Percentiles rank a stretch among this genome's conserved stretches.
These are phyloP conservation scores for Cetraspora pellucida DNA, from an alignment of 192 early-diverging fungal genomes.

Conservation along the genomic window DNA sequence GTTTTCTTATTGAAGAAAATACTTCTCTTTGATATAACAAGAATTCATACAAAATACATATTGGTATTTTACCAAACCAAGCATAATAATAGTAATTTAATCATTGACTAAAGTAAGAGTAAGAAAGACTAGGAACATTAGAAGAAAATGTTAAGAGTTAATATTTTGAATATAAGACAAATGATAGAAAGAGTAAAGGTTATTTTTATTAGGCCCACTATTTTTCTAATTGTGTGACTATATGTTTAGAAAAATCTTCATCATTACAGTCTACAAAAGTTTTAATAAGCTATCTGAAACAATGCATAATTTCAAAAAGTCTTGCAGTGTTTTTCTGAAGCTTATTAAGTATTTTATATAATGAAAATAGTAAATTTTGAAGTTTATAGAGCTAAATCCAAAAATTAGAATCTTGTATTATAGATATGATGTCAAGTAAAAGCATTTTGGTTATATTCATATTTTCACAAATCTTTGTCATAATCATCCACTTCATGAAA, in stretches of 20 bases:
- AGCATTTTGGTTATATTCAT: neutral
- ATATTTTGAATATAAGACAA: neutral
- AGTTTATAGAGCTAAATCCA: conserved; percentile 9
- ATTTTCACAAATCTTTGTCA: neutral
- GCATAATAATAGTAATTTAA: neutral
- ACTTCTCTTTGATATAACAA: neutral
- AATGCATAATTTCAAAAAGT: conserved; percentile 16
- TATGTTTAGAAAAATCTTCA: conserved; percentile 15
- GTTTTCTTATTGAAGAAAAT: neutral
- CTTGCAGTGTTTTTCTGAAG: neutral
- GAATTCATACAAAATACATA: neutral
- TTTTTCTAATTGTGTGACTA: neutral
- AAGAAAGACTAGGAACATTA: neutral
- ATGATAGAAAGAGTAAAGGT: no score
- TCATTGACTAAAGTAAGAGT: neutral
- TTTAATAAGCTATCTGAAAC: conserved; percentile 19
- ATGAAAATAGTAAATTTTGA: neutral
- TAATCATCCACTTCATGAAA: neutral
- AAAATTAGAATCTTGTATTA: neutral
- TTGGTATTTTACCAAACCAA: neutral
- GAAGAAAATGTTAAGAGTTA: neutral
- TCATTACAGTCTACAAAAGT: neutral
- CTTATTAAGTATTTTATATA: conserved; percentile 13
- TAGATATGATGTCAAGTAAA: neutral
- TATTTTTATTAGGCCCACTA: neutral